These are phyloP conservation scores for Salvia hispanica DNA, from an alignment of 257 asterid genomes.

Conservation along the genomic window DNA sequence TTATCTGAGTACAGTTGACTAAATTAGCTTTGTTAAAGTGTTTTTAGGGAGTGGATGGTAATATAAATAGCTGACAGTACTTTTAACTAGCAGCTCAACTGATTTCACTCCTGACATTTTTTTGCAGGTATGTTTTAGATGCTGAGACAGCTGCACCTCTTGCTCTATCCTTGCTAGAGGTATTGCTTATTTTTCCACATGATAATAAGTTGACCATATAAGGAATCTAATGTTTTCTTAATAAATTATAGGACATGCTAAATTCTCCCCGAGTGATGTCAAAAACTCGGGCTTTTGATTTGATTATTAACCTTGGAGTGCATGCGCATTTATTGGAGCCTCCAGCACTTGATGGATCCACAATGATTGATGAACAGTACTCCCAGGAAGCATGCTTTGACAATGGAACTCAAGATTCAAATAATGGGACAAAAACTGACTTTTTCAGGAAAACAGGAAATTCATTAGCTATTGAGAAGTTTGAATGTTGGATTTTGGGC, in stretches of 20 bases:
- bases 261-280: conserved; percentile 80
- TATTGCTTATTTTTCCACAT: conserved; percentile 41
- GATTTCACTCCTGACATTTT: conserved; percentile 37
- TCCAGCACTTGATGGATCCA: conserved; percentile 72
- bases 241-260: conserved; percentile 79
- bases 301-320: conserved; percentile 94
- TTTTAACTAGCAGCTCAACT: conserved; percentile 26
- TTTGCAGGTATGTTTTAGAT: conserved; percentile 93
- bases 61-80: conserved; percentile 17
- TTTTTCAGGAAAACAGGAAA: conserved; percentile 51
- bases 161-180: conserved; percentile 93
- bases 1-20: conserved; percentile 14
- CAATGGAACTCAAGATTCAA: conserved; percentile 62
- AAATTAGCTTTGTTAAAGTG: conserved; percentile 1
- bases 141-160: conserved; percentile 93
- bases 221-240: conserved; percentile 34
- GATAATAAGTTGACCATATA: conserved; percentile 25
- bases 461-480: conserved; percentile 72
- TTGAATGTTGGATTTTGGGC: conserved; percentile 98
- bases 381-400: conserved; percentile 71
- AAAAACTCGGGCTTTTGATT: conserved; percentile 92
- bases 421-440: conserved; percentile 54
- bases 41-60: conserved; percentile 7
- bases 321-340: conserved; percentile 99
- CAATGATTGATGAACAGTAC: conserved; percentile 77